Percentiles rank a stretch among this genome's conserved stretches.
Conservation (phyloP, 768 basidiomycete species). For the Glaciozyma martinii region DNA sequence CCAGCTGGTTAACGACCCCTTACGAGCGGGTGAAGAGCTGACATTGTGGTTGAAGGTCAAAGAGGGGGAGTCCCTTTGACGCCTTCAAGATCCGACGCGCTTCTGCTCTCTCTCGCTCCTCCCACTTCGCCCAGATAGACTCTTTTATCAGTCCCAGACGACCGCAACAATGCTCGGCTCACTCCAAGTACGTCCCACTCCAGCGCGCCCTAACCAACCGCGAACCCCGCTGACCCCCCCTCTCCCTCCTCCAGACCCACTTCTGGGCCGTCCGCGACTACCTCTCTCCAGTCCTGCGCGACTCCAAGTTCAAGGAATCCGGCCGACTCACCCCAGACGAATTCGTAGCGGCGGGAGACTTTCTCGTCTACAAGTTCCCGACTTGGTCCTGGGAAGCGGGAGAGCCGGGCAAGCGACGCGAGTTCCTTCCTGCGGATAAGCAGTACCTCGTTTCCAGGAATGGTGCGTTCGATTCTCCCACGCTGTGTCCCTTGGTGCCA, state of each 20-base stretch:
- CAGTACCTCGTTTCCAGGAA: conserved; percentile 93
- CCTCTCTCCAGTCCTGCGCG: conserved; percentile 69
- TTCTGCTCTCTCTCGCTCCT: neutral
- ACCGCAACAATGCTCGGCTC: conserved; percentile 33
- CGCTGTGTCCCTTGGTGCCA: too few relatives aligned
- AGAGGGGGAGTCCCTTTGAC: too few relatives aligned
- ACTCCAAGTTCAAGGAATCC: conserved; percentile 98
- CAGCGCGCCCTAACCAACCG: neutral
- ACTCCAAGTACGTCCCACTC: conserved; percentile 37
- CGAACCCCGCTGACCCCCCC: neutral
- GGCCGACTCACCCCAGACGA: conserved; percentile 76
- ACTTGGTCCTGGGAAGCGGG: conserved; percentile 98
- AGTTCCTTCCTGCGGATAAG: conserved; percentile 90
- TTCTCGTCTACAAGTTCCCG: conserved; percentile 88
- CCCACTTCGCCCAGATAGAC: too few relatives aligned
- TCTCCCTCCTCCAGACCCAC: conserved; percentile 56
- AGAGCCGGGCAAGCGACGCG: conserved; percentile 70
- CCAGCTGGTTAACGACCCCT: neutral
- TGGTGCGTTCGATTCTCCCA: conserved; percentile 37
- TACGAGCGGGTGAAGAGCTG: conserved; percentile 17
- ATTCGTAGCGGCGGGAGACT: conserved; percentile 96
- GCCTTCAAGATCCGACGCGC: too few relatives aligned
- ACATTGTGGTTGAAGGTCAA: conserved; percentile 9
- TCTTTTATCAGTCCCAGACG: too few relatives aligned
- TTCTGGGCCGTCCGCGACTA: conserved; percentile 91